These are phyloP conservation scores for Uncinocarpus reesii DNA, from an alignment of 2,329 filamentous ascomycete species.

Conservation along the genomic window DNA sequence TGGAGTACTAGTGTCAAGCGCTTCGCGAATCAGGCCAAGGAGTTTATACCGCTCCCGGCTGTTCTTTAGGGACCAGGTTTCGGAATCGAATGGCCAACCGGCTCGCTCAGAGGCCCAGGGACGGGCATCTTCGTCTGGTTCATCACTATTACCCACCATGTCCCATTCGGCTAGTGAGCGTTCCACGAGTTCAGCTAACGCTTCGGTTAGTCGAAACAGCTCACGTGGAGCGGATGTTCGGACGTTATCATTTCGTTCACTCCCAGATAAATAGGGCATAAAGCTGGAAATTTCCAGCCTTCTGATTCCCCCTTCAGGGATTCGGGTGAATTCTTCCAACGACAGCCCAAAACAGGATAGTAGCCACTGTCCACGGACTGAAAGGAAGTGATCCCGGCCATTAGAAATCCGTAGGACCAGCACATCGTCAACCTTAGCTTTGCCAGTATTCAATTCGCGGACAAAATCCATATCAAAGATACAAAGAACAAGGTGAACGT, in stretches of 20 bases:
- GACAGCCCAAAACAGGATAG: slow-evolving; percentile 75
- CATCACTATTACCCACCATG: slow-evolving; percentile 40
- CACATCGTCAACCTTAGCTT: slow-evolving; percentile 64
- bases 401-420: slow-evolving; percentile 72
- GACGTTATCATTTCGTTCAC: slow-evolving; percentile 33
- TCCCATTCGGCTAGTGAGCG: slow-evolving; percentile 53
- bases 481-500: slow-evolving; percentile 56
- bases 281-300: slow-evolving; percentile 43
- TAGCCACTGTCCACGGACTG: slow-evolving; percentile 66
- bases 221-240: slow-evolving; percentile 76
- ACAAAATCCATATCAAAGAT: slow-evolving; percentile 56
- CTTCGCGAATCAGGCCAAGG: slow-evolving; percentile 44
- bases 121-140: slow-evolving; percentile 28
- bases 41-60: slow-evolving; percentile 35
- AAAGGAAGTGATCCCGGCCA: slow-evolving; percentile 85
- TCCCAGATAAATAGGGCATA: slow-evolving; percentile 27
- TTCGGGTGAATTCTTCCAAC: slow-evolving; percentile 75
- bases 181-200: slow-evolving; percentile 53
- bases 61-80: slow-evolving; percentile 40
- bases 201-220: slow-evolving; percentile 78
- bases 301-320: slow-evolving; percentile 69
- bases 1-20: slow-evolving; percentile 59
- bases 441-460: slow-evolving; percentile 59
- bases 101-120: slow-evolving; percentile 44
- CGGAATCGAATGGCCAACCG: slow-evolving; percentile 51